Conservation (phyloP, 1,284 basidiomycete genomes). For the Ustilago loliicola region DNA sequence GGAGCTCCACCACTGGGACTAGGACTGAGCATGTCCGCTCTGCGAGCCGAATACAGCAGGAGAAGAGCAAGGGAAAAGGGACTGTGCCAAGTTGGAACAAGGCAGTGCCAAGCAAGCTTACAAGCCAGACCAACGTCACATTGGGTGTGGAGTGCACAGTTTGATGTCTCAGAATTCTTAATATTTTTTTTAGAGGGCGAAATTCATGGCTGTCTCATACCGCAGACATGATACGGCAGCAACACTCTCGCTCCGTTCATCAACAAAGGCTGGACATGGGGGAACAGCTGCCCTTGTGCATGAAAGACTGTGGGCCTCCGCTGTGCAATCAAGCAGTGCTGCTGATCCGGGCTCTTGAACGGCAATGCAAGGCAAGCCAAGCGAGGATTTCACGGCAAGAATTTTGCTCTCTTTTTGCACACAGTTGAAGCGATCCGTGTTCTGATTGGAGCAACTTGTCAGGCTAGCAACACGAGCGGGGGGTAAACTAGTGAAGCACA, state of each 20-base stretch:
- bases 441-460: slow-evolving; percentile 3
- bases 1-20: not conserved
- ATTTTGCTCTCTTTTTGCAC: not conserved
- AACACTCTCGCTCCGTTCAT: not conserved
- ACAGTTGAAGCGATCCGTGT: not conserved
- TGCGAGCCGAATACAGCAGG: not conserved
- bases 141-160: slow-evolving; percentile 4
- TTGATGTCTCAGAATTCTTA: slow-evolving; percentile 12
- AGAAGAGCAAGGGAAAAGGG: not conserved
- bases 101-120: slow-evolving; percentile 11
- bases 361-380: slow-evolving; percentile 1
- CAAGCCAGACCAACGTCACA: slow-evolving; percentile 12
- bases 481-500: too few relatives aligned
- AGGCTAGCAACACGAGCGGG: too few relatives aligned
- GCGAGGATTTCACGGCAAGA: slow-evolving; percentile 1
- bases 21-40: not conserved
- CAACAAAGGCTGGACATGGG: slow-evolving; percentile 5
- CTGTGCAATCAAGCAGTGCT: not conserved
- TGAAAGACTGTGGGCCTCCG: not conserved
- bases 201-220: slow-evolving; percentile 6
- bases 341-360: slow-evolving; percentile 12
- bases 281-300: not conserved
- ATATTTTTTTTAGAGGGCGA: not conserved
- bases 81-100: not conserved
- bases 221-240: not conserved